A percentile compares a stretch with the other conserved stretches of the same genome.
These are phyloP conservation scores for Cadophora luteo-olivacea DNA, from an alignment of 2,329 filamentous ascomycete species.

Conservation along the genomic window DNA sequence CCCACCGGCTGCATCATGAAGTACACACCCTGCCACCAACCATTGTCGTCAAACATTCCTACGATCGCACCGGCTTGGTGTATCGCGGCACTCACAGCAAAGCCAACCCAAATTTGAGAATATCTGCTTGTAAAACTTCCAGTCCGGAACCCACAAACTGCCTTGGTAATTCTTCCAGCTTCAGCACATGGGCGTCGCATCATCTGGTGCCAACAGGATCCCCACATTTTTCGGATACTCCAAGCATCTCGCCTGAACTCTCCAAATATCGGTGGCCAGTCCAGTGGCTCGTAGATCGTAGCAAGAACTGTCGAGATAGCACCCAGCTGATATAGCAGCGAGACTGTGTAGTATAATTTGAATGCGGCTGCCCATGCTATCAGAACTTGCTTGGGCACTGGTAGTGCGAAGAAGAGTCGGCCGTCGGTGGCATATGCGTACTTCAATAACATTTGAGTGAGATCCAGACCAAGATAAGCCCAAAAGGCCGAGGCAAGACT, in stretches of 20 bases:
- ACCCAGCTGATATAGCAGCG: neutral
- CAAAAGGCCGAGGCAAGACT: neutral
- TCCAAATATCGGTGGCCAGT: slow-evolving; percentile 11
- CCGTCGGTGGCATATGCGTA: neutral
- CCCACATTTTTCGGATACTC: slow-evolving; percentile 14
- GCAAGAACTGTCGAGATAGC: neutral
- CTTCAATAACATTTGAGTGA: neutral
- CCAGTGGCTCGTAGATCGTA: neutral
- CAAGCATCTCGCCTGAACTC: neutral
- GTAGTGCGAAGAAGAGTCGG: neutral
- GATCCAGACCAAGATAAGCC: neutral
- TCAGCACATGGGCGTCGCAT: slow-evolving; percentile 15
- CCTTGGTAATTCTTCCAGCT: neutral
- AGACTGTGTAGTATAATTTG: neutral
- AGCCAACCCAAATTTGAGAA: slow-evolving; percentile 10
- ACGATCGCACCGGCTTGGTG: slow-evolving; percentile 8
- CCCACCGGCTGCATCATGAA: neutral
- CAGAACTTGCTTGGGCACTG: neutral
- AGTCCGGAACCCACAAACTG: neutral
- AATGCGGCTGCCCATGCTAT: neutral
- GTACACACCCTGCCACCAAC: slow-evolving; percentile 3
- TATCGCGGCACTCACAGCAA: slow-evolving; percentile 1
- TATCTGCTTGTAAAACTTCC: slow-evolving; percentile 10
- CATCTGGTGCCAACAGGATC: slow-evolving; percentile 17
- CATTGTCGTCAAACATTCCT: slow-evolving; percentile 13